Evolutionary conservation across 495 filamentous ascomycete species (phyloP).

Genomic region (Penicillium cataractarum): DNA sequence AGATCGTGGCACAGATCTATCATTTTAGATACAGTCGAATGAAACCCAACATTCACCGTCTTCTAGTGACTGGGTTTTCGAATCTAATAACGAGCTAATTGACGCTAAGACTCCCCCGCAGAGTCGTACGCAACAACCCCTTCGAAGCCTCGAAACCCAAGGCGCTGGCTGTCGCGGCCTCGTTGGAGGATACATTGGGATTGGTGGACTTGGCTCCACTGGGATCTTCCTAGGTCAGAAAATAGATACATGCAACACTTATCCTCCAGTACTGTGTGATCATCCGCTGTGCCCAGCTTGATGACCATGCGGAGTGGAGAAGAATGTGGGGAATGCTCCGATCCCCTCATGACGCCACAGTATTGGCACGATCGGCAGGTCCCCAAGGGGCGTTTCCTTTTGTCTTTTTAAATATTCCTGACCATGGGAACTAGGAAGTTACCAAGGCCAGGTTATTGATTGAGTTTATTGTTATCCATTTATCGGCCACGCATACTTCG

Average conservation of each 20-base stretch:
- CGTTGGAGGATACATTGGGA: not conserved
- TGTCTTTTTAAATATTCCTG: not conserved
- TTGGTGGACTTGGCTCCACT: slow-evolving; percentile 13
- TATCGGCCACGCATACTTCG: not conserved
- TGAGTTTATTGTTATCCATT: not conserved
- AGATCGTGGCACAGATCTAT: not conserved
- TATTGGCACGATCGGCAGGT: slow-evolving; percentile 4
- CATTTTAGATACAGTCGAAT: too few species aligned
- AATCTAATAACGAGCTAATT: not conserved
- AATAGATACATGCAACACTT: not conserved
- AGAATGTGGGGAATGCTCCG: slow-evolving; percentile 1
- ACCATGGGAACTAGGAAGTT: not conserved
- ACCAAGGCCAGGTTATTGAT: not conserved
- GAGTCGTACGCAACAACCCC: not conserved
- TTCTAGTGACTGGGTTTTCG: not conserved
- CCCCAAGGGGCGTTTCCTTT: not conserved
- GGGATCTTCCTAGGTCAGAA: not conserved
- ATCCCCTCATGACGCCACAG: slow-evolving; percentile 8
- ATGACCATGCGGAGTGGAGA: slow-evolving; percentile 5
- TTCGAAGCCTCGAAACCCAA: not conserved
- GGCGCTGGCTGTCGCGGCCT: not conserved
- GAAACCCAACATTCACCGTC: not conserved
- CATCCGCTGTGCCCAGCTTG: not conserved
- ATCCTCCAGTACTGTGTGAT: not conserved
- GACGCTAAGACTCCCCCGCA: not conserved